Evolutionary conservation across 1,284 basidiomycete genomes (phyloP), one percentile per base, ranked within the genome.

Genomic region (Vanrija humicola): DNA sequence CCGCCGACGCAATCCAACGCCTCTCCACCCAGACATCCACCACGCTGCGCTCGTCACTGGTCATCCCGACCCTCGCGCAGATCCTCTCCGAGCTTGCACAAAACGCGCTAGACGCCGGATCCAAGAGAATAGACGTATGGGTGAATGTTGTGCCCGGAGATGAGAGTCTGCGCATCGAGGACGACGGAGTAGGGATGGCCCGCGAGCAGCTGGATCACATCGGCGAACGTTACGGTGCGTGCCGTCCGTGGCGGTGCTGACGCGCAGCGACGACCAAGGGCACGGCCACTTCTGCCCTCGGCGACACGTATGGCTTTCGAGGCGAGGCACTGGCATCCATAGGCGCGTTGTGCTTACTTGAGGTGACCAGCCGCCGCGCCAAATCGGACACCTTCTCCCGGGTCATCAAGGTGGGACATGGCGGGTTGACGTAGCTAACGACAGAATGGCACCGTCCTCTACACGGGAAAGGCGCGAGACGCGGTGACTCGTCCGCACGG

Each of bases 321-420:
- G 91, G 91, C 34, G 91, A 94, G 86, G 90, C 90, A 6, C 75
- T 94, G 44, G 86, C 88, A n/a, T 91, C 90, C 40, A 84, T 86
- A 50, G 86, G 86, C 28, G 84, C 89, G 3, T 67, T 77, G 86
- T 28, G 84, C 78, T 38, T 89, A 2, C 23, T 77, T 9, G 68
- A 72, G 28, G 85, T 95, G 48, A 84, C 84, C 26, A 89, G 90
- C 3, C 82, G 87, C 7, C 84, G 86, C 0, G 59, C 73, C 8
- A 76, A 73, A 29, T 83, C 83, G 1, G 81, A 86, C 58, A 85
- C 82, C 3, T 86, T 83, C 83, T 83, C 87, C 25, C 78, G 89
- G 25, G 86, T 92, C 34, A 68, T 87, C 53, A 90, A 90, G 81
- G 89, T 87, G 55, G 38, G 72, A 23, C 21, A 26, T 34, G 26